These are phyloP conservation scores for Cystofilobasidium bisporidii DNA, from an alignment of 768 basidiomycete genomes.

Conservation along the genomic window DNA sequence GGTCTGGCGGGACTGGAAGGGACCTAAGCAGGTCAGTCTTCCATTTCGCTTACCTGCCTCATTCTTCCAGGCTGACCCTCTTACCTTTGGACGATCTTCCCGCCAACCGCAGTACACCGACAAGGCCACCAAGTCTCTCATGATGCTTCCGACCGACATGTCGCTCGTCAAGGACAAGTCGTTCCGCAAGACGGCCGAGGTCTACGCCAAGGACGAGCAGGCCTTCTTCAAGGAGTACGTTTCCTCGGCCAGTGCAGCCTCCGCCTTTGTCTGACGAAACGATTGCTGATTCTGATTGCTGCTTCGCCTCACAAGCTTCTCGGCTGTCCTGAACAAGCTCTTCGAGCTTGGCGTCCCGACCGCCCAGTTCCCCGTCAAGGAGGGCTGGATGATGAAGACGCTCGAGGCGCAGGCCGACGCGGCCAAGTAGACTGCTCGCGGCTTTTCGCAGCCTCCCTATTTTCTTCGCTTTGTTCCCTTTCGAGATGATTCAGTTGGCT, in stretches of 20 bases:
- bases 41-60: not conserved
- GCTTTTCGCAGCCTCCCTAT: not conserved
- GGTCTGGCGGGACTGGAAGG: conserved; percentile 89
- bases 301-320: conserved; percentile 53
- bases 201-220: conserved; percentile 73
- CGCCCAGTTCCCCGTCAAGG: conserved; percentile 57
- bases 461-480: too few relatives aligned
- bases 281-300: not conserved
- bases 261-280: not conserved
- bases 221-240: conserved; percentile 90
- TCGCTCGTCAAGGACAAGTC: conserved; percentile 78
- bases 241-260: not conserved
- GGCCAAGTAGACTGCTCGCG: not conserved
- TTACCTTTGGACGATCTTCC: too few relatives aligned
- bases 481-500: too few relatives aligned
- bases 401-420: conserved; percentile 41
- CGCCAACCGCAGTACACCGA: conserved; percentile 92
- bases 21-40: conserved; percentile 22
- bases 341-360: conserved; percentile 89
- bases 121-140: conserved; percentile 73
- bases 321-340: conserved; percentile 62
- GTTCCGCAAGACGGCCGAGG: conserved; percentile 79
- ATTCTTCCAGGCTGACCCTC: not conserved
- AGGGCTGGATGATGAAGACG: conserved; percentile 65
- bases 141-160: conserved; percentile 81